Evolutionary conservation across 2,329 filamentous ascomycete genomes (phyloP).

Genomic region (Fusarium sp.): DNA sequence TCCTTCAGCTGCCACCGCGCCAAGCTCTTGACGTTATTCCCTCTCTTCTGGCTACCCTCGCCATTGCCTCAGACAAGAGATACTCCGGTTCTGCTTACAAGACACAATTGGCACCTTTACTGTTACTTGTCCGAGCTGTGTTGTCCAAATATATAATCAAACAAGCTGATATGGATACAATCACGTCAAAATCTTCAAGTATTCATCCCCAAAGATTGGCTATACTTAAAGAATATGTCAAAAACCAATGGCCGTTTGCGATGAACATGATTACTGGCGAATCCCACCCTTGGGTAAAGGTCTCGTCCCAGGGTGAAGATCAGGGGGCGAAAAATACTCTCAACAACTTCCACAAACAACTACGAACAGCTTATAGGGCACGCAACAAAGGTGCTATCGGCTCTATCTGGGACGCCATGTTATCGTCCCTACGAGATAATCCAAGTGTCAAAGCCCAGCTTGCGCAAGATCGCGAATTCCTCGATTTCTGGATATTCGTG

Average conservation of each 20-base stretch:
- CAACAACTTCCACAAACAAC: conserved; percentile 47
- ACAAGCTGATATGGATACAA: conserved; percentile 32
- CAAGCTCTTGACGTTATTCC: conserved; percentile 48
- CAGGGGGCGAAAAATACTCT: conserved; percentile 4
- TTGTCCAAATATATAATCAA: conserved; percentile 36
- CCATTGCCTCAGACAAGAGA: conserved; percentile 49
- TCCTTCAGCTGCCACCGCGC: conserved; percentile 47
- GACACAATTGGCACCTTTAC: conserved; percentile 46
- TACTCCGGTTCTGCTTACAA: conserved; percentile 20
- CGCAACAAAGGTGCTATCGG: conserved; percentile 49
- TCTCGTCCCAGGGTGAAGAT: conserved; percentile 7
- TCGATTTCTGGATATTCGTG: conserved; percentile 57
- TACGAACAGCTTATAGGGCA: conserved; percentile 48
- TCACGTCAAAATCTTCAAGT: conserved; percentile 31
- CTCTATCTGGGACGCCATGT: conserved; percentile 53
- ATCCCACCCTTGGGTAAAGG: conserved; percentile 40
- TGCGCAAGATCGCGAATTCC: conserved; percentile 51
- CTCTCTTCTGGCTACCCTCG: conserved; percentile 51
- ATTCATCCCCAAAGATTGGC: conserved; percentile 37
- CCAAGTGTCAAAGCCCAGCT: conserved; percentile 47
- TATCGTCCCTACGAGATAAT: conserved; percentile 40
- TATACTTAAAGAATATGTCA: conserved; percentile 46
- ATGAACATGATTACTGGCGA: conserved; percentile 42
- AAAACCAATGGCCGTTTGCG: conserved; percentile 47
- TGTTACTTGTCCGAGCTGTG: conserved; percentile 46